These are phyloP conservation scores for Beauveria scarabaeidicola DNA, from an alignment of 2,329 filamentous ascomycete genomes.

Conservation along the genomic window DNA sequence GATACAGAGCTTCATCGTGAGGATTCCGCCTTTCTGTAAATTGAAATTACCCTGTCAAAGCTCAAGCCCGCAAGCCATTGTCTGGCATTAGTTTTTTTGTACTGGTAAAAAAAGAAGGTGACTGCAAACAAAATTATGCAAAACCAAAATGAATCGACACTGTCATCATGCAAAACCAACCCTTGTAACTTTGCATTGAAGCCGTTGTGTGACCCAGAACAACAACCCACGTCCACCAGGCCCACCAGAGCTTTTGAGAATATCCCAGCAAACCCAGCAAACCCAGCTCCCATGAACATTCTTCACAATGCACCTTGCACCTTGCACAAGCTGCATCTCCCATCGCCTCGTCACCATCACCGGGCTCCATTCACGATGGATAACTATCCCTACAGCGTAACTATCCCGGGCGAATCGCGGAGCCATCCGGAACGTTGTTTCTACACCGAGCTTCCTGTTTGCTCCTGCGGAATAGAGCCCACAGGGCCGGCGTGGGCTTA, in stretches of 20 bases:
- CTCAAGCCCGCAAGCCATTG: too few relatives aligned
- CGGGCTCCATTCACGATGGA: background rate
- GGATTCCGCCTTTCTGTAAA: too few relatives aligned
- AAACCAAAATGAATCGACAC: background rate
- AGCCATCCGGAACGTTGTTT: background rate
- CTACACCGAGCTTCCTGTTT: background rate
- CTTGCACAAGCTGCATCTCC: background rate
- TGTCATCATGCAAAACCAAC: background rate
- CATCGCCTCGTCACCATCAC: background rate
- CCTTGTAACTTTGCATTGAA: background rate
- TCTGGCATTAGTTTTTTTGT: too few relatives aligned
- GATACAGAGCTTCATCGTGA: too few relatives aligned
- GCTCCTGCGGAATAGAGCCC: background rate
- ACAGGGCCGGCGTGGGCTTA: too few relatives aligned
- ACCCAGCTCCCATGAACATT: background rate
- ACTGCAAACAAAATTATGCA: too few relatives aligned
- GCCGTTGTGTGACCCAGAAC: background rate
- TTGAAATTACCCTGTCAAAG: too few relatives aligned
- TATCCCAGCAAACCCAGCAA: too few relatives aligned
- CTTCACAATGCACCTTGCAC: background rate
- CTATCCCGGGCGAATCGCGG: background rate
- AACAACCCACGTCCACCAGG: background rate
- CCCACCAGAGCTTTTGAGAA: background rate
- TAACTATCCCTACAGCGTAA: background rate
- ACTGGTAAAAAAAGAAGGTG: too few relatives aligned